Conservation (phyloP, 768 basidiomycete genomes). For the Serendipita sp. region DNA sequence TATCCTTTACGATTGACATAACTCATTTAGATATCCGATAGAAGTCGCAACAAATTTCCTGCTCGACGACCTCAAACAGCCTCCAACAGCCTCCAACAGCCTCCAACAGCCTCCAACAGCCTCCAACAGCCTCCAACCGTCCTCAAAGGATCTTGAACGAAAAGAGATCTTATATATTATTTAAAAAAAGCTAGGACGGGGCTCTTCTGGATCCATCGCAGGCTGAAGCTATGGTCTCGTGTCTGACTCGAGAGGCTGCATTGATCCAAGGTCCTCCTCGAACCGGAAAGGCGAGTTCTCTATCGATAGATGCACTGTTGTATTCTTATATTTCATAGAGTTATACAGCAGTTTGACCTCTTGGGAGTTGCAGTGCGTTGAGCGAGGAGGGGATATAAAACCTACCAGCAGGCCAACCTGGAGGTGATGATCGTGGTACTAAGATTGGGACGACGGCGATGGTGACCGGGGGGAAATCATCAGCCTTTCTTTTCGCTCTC, state of each 20-base stretch:
- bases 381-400: too few relatives aligned
- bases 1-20: slow-evolving; percentile 56
- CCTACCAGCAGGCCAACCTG: too few relatives aligned
- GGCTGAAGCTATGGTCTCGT: slow-evolving; percentile 47
- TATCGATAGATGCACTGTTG: too few relatives aligned
- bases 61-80: neutral
- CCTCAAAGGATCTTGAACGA: slow-evolving; percentile 2
- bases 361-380: slow-evolving; percentile 28
- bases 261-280: slow-evolving; percentile 71
- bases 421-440: too few relatives aligned
- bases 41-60: neutral
- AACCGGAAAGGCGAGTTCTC: slow-evolving; percentile 44
- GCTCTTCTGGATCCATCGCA: slow-evolving; percentile 57
- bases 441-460: too few relatives aligned
- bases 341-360: slow-evolving; percentile 49
- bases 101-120: too few relatives aligned
- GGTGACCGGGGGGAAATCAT: slow-evolving; percentile 8
- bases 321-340: slow-evolving; percentile 23
- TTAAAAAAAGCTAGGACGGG: slow-evolving; percentile 17
- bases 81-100: too few relatives aligned
- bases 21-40: slow-evolving; percentile 12
- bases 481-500: slow-evolving; percentile 23
- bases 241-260: slow-evolving; percentile 40
- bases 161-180: slow-evolving; percentile 16
- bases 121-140: too few relatives aligned